phyloP scores from a whole-genome alignment of 495 filamentous ascomycete species.

The Penicillium manginii region DNA sequence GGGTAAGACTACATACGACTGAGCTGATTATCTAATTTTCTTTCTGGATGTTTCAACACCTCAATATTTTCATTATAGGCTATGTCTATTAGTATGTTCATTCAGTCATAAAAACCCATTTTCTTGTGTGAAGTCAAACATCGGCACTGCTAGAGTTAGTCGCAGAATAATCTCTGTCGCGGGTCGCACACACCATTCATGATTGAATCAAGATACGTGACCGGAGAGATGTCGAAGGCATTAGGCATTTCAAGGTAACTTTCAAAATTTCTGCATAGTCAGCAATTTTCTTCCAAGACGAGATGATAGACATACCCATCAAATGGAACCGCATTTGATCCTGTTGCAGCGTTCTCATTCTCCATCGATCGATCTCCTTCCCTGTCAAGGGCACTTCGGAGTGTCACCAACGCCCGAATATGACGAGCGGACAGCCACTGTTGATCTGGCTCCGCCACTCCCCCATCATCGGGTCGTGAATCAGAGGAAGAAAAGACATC shows the following conservation, averaged over 20 bases:
- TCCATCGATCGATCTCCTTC: conserved; percentile 12
- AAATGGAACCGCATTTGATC: not conserved
- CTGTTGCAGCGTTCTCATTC: conserved; percentile 9
- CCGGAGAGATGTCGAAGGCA: conserved; percentile 31
- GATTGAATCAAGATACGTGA: conserved; percentile 40
- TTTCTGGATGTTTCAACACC: too few relatives aligned
- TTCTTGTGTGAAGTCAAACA: conserved; percentile 36
- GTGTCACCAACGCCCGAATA: conserved; percentile 37
- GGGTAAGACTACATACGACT: too few relatives aligned
- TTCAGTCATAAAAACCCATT: conserved; percentile 16
- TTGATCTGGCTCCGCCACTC: conserved; percentile 17
- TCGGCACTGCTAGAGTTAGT: conserved; percentile 24
- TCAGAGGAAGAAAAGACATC: conserved; percentile 37
- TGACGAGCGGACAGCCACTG: conserved; percentile 42
- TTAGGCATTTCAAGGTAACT: conserved; percentile 17
- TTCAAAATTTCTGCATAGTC: conserved; percentile 6
- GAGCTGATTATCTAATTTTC: too few relatives aligned
- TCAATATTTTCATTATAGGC: too few relatives aligned
- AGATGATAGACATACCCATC: conserved; percentile 14
- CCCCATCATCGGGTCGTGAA: conserved; percentile 19
- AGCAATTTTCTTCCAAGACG: not conserved
- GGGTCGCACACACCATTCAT: conserved; percentile 36
- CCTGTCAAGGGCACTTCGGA: conserved; percentile 29
- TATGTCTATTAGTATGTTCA: not conserved
- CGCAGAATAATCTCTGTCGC: not conserved